Evolutionary conservation across 2,329 filamentous ascomycete species (phyloP), one percentile per base, ranked within the genome.

Genomic region (Penicillium sp.): DNA sequence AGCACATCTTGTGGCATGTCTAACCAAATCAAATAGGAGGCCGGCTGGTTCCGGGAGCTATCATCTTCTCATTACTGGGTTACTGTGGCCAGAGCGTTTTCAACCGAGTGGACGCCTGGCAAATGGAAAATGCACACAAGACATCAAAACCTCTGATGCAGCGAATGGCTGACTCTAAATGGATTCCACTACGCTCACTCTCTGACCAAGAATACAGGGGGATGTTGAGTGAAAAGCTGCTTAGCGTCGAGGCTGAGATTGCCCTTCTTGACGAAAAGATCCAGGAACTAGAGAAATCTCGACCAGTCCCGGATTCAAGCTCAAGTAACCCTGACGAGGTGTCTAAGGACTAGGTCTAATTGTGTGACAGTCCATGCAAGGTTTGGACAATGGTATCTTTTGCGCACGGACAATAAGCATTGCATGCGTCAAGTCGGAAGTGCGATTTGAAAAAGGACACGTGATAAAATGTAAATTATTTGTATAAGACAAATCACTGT

Each of bases 241-340:
- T 93, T 26, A 81, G 79, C 59, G 75, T 93, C 3, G 87, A 94
- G 61, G 88, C 84, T 1, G 88, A 93, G 58, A 91, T 94, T 71
- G 86, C 89, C 0, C 72, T 94, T 5, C 79, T 93, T 35, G 89
- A 94, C 65, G 90, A 93, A 51, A 85, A 84, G 66, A 89, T 94
- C 62, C 81, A 79, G 45, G 78, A 74, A 37, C 67, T 86, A 28
- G 77, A 75, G 62, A 67, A 67, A 36, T 57, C 61, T 26, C 58
- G 61, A 26, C 61, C 63, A 12, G 31, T 28, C 12, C 11, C 44
- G 17, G 35, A 33, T 25, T 37, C 57, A 28, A 26, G 35, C 36
- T 26, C 49, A 25, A 62, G 43, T 59, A 48, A 59, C 1, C 2
- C 14, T 28, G 17, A 22, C 17, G 6, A 31, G 12, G 11, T 14